These are phyloP conservation scores for Papiliotrema laurentii DNA, from an alignment of 1,284 basidiomycete genomes.

Conservation along the genomic window DNA sequence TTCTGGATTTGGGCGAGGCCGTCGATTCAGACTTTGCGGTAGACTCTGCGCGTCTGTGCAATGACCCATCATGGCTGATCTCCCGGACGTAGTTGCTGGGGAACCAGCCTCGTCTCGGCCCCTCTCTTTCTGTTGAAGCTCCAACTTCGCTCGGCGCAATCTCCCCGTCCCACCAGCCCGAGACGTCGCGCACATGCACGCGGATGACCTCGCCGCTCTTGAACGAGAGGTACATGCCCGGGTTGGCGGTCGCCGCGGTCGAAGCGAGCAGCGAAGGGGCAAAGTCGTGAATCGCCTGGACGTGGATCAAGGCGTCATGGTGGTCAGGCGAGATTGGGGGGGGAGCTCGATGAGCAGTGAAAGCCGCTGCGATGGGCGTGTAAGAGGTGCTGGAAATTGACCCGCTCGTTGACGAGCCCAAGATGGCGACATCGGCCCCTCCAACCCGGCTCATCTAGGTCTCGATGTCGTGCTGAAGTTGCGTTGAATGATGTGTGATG, in stretches of 20 bases:
- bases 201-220: slow-evolving; percentile 83
- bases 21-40: slow-evolving; percentile 7
- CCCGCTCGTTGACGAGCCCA: no score
- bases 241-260: slow-evolving; percentile 16
- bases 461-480: no score
- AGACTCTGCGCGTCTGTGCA: slow-evolving; percentile 12
- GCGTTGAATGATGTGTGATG: no score
- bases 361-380: no score
- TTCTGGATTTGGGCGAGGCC: slow-evolving; percentile 10
- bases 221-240: slow-evolving; percentile 81
- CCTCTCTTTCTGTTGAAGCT: slow-evolving; percentile 15
- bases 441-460: no score
- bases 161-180: slow-evolving; percentile 99
- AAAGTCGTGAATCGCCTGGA: slow-evolving; percentile 85
- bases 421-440: no score
- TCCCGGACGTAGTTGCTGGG: slow-evolving; percentile 63
- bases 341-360: no score
- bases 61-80: slow-evolving; percentile 21
- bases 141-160: slow-evolving; percentile 42
- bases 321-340: background rate
- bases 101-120: slow-evolving; percentile 82
- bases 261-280: slow-evolving; percentile 54
- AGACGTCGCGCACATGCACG: slow-evolving; percentile 77
- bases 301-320: slow-evolving; percentile 37
- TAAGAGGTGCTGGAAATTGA: background rate